These are phyloP conservation scores for Talaromyces adpressus DNA, from an alignment of 495 filamentous ascomycete genomes.

Conservation along the genomic window DNA sequence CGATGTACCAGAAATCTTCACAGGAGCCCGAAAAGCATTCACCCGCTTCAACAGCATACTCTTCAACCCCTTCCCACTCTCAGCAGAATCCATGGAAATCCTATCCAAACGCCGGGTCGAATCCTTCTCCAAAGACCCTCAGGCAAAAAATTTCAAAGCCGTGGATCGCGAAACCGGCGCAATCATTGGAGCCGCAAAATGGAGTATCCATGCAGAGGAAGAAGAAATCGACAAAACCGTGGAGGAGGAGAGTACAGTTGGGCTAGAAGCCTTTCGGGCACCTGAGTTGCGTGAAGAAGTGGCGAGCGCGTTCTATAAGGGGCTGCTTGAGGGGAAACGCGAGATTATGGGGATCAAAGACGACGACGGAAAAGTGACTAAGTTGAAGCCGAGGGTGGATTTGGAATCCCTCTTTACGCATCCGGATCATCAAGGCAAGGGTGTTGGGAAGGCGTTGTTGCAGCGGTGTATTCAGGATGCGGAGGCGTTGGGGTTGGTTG, in stretches of 20 bases:
- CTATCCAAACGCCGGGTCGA: neutral
- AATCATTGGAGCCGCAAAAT: neutral
- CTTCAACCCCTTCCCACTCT: neutral
- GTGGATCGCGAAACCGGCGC: neutral
- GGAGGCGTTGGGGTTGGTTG: neutral
- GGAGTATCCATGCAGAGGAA: neutral
- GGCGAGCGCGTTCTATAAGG: neutral
- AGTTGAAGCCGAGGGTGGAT: neutral
- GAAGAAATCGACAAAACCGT: neutral
- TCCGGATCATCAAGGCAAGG: neutral
- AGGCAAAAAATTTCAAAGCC: neutral
- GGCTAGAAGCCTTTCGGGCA: neutral
- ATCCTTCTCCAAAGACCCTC: neutral
- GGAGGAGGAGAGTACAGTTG: neutral
- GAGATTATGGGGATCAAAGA: neutral
- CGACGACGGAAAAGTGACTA: neutral
- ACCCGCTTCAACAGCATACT: neutral
- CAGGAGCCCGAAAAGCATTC: neutral
- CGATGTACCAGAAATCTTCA: neutral
- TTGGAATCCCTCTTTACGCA: neutral
- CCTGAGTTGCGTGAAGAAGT: neutral
- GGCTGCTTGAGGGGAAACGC: neutral
- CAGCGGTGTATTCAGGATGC: neutral
- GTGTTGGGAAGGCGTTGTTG: neutral
- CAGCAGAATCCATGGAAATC: neutral